Evolutionary conservation across 345 rosid genomes (phyloP), one percentile per base, ranked within the genome.

Genomic region (Moringa oleifera): DNA sequence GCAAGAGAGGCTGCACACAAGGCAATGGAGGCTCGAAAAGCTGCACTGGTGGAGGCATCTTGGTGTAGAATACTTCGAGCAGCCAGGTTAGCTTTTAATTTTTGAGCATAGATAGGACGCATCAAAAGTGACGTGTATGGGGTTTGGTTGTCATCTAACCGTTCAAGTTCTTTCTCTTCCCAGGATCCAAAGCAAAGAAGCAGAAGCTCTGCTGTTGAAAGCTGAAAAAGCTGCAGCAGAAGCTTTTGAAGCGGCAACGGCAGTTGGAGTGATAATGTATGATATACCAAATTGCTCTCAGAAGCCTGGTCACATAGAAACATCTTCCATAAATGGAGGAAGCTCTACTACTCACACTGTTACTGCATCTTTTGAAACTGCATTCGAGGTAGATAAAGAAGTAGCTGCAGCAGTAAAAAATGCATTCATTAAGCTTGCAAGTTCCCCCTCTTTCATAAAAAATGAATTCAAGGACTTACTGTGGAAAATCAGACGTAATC

Each of bases 331-430:
- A 60, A 73, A 75, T 53, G 84, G 73, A 68, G 84, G 76, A 37
- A 79, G 75, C 19, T 84, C 85, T 70, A 72, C 89, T 60, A 78
- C 96, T 60, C 93, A 83, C 72, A 85, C 83, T 7, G 85, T 87
- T 31, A 84, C 84, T 53, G 89, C 93, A 19, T 95, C 96, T 57
- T 94, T 95, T 33, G 91, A 87, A 81, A 88, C 93, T 37, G 86
- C 92, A 51, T 91, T 91, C 69, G 96, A 88, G 63, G 96, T 95
- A 0, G 96, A 95, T 71, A 91, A 88, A 77, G 86, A 95, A 80
- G 97, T 95, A 25, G 90, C 96, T 57, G 82, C 90, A 49, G 96
- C 93, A 50, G 95, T 91, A 56, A 95, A 89, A 75, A 66, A 73
- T 63, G 99, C 97, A 22, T 87, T 91, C 58, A 37, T 71, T 63